Base-by-base conservation (phyloP, 345 rosid genomes). In the Psidium friedrichsthalianum region DNA sequence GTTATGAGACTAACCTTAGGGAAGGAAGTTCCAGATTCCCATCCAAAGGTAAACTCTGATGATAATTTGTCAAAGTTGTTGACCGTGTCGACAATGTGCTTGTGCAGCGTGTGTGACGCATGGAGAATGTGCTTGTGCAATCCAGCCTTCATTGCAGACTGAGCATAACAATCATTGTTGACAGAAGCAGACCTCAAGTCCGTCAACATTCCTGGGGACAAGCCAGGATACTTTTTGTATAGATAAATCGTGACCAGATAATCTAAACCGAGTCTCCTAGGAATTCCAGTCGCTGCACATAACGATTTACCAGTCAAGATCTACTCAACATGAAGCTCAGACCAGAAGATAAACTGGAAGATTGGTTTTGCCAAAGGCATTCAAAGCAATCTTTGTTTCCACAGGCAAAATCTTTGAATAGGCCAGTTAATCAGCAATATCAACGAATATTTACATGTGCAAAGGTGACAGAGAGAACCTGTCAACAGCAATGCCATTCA, bases 101-200 rank as follows among this genome's bases (percentile, higher is more conserved):
- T 92, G 81, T 93, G 89, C 76, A 97, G 99, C 76, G 87, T 90
- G 13, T 91, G 90, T 20, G 99, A 97, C 5, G 92, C 90, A 78
- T 97, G 92, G 55, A 94, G 94, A 32, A 97, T 93, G 86, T 95
- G 92, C 88, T 92, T 92, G 83, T 97, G 93, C 82, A 97, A 86
- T 58, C 89, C 94, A 42, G 85, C 90, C 91, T 88, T 96, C 29
- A 94, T 85, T 2, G 95, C 91, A 51, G 91, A 91, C 76, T 13
- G 91, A 4, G 98, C 99, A 85, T 95, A 97, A 74, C 93, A 94
- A 51, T 95, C 96, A 51, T 97, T 97, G 90, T 97, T 97, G 74
- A 96, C 98, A 4, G 99, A 97, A 56, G 99, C 97, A 53, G 99
- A 97, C 85, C 99, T 91, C 98, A 97, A 78, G 85, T 97, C 99